Base-by-base conservation (phyloP, 1,284 basidiomycete genomes). In the Inonotus hispidus region DNA sequence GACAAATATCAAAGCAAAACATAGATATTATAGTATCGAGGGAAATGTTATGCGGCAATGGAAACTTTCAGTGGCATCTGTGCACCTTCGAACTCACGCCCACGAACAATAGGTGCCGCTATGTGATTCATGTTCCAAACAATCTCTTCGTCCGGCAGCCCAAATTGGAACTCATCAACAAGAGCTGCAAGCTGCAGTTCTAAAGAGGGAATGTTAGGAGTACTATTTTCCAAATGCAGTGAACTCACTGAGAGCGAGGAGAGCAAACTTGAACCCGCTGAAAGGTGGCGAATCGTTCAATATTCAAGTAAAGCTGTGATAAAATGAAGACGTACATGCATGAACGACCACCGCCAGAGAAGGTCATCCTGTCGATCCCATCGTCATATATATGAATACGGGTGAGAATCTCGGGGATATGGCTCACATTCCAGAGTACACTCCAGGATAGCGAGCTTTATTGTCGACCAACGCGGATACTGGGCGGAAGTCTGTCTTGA, bases 111-210 rank as follows among this genome's bases (percentile, higher is more conserved):
- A 21, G 61, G 61, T 6, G 61, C 56, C 7, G 56, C 56, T 21
- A 62, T 62, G 29, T 62, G 61, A 37, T 62, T 62, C 61, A 62
- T 62, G 32, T 62, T 58, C 61, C 61, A 62, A 14, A 62, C 49
- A 25, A 62, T 62, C 27, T 62, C 56, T 52, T 53, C 61, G 11
- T 62, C 56, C 14, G 61, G 50, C 3, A 47, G 27, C 8, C 47
- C 46, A 23, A 62, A 62, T n/a, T 38, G 19, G 49, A 62, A 62
- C 5, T 38, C 35, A 14, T 62, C 56, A 32, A 62, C 52, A 2
- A 62, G 38, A 10, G 41, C 47, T n/a, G 56, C 56, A 23, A 62
- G 49, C 3, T 27, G 27, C 27, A 62, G 23, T 21, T 62, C 61
- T 62, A 37, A 16, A 21, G 16, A n/a, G 49, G 52, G n/a, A 27